These are phyloP conservation scores for Leonotis leonurus DNA, from an alignment of 257 asterid genomes.

Conservation along the genomic window DNA sequence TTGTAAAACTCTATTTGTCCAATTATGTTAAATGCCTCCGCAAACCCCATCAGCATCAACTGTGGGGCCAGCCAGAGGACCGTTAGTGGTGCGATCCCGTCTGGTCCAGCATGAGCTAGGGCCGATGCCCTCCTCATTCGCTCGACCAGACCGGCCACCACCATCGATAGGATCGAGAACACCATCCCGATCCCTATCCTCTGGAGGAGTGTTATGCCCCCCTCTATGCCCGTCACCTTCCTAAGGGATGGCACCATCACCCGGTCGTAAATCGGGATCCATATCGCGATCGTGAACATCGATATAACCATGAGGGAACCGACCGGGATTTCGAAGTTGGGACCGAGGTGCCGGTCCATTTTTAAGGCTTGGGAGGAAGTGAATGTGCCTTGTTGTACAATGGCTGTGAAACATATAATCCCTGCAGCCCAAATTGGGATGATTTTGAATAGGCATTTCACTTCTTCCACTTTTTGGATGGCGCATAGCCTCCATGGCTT, in stretches of 20 bases:
- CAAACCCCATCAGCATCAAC: slow-evolving; percentile 76
- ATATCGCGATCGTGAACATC: slow-evolving; percentile 55
- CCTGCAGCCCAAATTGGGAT: slow-evolving; percentile 82
- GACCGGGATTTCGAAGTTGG: slow-evolving; percentile 51
- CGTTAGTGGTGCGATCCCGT: slow-evolving; percentile 49
- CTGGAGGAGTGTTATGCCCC: slow-evolving; percentile 72
- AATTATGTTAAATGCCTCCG: slow-evolving; percentile 71
- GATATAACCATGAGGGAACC: slow-evolving; percentile 62
- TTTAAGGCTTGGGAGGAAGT: slow-evolving; percentile 54
- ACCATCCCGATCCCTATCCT: slow-evolving; percentile 73
- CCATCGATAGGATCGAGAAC: slow-evolving; percentile 65
- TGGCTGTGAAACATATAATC: slow-evolving; percentile 60
- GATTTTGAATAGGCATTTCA: slow-evolving; percentile 53
- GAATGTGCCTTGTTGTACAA: slow-evolving; percentile 71
- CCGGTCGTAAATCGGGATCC: slow-evolving; percentile 72
- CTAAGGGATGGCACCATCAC: slow-evolving; percentile 46
- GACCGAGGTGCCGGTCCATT: slow-evolving; percentile 79
- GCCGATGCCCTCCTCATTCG: slow-evolving; percentile 46
- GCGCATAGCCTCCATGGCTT: slow-evolving; percentile 57
- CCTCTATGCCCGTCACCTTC: slow-evolving; percentile 44
- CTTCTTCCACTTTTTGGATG: slow-evolving; percentile 68
- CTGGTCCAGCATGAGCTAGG: slow-evolving; percentile 9
- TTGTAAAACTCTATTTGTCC: slow-evolving; percentile 85
- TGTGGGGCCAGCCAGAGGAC: slow-evolving; percentile 91
- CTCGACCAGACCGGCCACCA: slow-evolving; percentile 60